These are phyloP conservation scores for Boletus pseudopeckii DNA, from an alignment of 768 basidiomycete species.

Conservation along the genomic window DNA sequence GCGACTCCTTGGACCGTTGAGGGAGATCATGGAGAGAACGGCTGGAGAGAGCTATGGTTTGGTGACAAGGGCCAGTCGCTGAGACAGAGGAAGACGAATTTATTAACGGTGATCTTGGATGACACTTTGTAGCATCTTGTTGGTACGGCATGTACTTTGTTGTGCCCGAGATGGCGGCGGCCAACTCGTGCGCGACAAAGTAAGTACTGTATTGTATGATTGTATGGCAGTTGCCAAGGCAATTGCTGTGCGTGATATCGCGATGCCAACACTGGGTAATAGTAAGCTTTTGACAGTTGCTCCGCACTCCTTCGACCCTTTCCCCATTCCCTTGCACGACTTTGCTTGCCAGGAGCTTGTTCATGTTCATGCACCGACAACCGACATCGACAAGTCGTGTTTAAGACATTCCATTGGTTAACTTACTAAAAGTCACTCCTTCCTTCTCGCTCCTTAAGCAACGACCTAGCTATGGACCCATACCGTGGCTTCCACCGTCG, in stretches of 20 bases:
- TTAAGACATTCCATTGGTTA: not conserved
- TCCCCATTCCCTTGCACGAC: not conserved
- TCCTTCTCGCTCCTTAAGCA: conserved; percentile 17
- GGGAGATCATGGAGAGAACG: conserved; percentile 89
- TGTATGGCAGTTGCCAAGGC: not conserved
- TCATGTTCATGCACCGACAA: conserved; percentile 8
- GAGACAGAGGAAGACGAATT: conserved; percentile 1
- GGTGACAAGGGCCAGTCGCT: conserved; percentile 33
- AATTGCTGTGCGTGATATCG: conserved; percentile 12
- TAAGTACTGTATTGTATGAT: not conserved
- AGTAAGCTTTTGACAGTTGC: not conserved
- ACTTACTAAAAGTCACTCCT: conserved; percentile 22
- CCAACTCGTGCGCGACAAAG: too few species aligned
- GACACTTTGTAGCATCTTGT: conserved; percentile 11
- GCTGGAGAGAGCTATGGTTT: conserved; percentile 71
- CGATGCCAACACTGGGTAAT: conserved; percentile 28
- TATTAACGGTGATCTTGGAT: not conserved
- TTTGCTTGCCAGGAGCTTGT: not conserved
- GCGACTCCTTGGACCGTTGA: conserved; percentile 84
- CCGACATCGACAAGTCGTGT: not conserved
- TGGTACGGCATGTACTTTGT: conserved; percentile 2
- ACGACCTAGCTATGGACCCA: conserved; percentile 21
- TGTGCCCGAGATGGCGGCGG: not conserved
- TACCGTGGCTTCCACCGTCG: conserved; percentile 14
- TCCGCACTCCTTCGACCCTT: not conserved